A percentile compares a stretch with the other conserved stretches of the same genome.
Evolutionary conservation across 139 green algal genomes (phyloP).

Genomic region (Picocystis salinarum): DNA sequence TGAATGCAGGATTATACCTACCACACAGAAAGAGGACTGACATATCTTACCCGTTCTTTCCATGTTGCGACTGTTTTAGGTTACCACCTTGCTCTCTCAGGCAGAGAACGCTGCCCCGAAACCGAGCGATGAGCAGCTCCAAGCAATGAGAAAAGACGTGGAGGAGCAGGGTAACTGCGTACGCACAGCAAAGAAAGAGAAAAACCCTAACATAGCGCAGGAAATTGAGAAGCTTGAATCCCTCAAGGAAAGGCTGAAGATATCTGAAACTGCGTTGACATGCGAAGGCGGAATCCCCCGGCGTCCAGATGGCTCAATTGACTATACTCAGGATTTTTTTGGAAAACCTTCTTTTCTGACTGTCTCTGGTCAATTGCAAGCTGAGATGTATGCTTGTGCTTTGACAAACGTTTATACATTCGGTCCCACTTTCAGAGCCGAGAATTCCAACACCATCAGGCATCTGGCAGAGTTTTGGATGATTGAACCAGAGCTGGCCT

Average conservation of each 20-base stretch:
- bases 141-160: no score
- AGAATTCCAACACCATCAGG: conserved; percentile 74
- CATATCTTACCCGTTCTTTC: no score
- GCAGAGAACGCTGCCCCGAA: conserved; percentile 16
- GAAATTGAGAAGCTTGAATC: no score
- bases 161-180: no score
- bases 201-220: no score
- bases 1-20: no score
- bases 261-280: conserved; percentile 23
- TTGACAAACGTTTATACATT: conserved; percentile 86
- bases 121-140: no score
- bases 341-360: conserved; percentile 71
- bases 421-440: conserved; percentile 83
- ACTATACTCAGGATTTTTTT: conserved; percentile 95
- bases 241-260: conserved; percentile 44
- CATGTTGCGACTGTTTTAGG: no score
- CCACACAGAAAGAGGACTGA: no score
- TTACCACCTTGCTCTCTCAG: conserved; percentile 46
- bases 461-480: conserved; percentile 99
- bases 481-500: conserved; percentile 96
- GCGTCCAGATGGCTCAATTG: conserved; percentile 28
- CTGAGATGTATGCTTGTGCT: conserved; percentile 69
- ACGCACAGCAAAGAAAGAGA: no score
- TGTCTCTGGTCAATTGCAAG: conserved; percentile 81
- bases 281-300: conserved; percentile 19